Percentiles rank a stretch among this genome's conserved stretches.
Conservation (phyloP, 176 grass and related monocot species). For the Eleusine coracana region DNA sequence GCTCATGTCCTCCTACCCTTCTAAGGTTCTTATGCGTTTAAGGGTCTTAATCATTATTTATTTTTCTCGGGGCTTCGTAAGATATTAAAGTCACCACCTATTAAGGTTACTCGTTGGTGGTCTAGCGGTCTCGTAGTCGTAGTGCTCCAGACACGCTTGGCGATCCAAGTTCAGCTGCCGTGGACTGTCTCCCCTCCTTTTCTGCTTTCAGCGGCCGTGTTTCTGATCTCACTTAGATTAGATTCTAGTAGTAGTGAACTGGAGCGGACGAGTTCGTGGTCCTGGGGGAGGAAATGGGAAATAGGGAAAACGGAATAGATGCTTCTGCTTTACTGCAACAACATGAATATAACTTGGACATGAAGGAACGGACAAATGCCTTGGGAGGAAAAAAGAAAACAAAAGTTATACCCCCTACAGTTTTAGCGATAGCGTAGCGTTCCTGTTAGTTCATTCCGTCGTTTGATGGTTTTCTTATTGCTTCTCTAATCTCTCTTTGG, state of each 20-base stretch:
- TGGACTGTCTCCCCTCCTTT: not conserved
- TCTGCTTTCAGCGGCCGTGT: constrained; percentile 13
- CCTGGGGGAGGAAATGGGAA: not conserved
- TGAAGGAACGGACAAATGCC: constrained; percentile 59
- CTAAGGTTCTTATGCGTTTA: too few relatives aligned
- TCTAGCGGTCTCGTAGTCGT: not conserved
- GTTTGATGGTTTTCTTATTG: not conserved
- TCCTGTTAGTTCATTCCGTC: not conserved
- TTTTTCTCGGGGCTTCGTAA: too few relatives aligned
- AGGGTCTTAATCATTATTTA: too few relatives aligned
- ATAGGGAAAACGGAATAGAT: constrained; percentile 30
- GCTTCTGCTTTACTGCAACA: constrained; percentile 55
- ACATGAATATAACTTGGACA: constrained; percentile 40
- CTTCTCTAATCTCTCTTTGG: not conserved
- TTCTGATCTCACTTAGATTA: not conserved
- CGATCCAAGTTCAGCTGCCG: not conserved
- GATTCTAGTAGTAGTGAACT: not conserved
- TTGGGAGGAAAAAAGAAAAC: constrained; percentile 22
- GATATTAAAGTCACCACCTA: too few relatives aligned
- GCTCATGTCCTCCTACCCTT: too few relatives aligned
- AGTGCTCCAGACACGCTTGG: not conserved
- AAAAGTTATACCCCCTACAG: not conserved
- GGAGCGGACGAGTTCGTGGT: constrained; percentile 10
- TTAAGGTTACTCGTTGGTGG: not conserved
- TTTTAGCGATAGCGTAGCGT: not conserved